These are phyloP conservation scores for Rhodotorula glutinis DNA, from an alignment of 1,284 basidiomycete genomes.

Conservation along the genomic window DNA sequence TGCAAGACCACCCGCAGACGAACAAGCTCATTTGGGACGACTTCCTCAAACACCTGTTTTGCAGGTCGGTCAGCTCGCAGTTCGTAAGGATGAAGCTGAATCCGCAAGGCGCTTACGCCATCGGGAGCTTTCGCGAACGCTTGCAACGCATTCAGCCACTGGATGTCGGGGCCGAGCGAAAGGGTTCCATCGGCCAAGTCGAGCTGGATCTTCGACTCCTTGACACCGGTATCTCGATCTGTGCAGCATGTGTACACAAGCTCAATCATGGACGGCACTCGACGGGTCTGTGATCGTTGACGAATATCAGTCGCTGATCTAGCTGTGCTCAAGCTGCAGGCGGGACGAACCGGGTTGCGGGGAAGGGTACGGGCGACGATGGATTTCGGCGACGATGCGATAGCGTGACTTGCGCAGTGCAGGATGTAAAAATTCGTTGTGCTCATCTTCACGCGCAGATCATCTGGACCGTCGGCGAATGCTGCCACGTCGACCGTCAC, in stretches of 20 bases:
- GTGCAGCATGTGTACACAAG: slow-evolving; percentile 65
- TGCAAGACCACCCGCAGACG: slow-evolving; percentile 62
- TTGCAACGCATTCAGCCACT: slow-evolving; percentile 64
- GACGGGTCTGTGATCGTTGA: slow-evolving; percentile 42
- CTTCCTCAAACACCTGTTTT: slow-evolving; percentile 78
- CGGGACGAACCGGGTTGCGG: too few relatives aligned
- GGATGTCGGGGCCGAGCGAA: slow-evolving; percentile 61
- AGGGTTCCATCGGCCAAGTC: slow-evolving; percentile 65
- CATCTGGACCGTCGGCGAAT: slow-evolving; percentile 48
- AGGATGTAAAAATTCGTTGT: slow-evolving; percentile 58
- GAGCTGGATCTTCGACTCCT: slow-evolving; percentile 72
- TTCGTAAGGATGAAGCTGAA: not conserved
- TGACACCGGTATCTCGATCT: slow-evolving; percentile 64
- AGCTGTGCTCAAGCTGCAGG: not conserved
- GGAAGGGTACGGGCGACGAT: too few relatives aligned
- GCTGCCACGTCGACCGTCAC: slow-evolving; percentile 63
- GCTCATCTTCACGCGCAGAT: slow-evolving; percentile 60
- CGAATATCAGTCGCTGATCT: not conserved
- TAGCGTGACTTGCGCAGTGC: too few relatives aligned
- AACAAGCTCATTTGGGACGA: slow-evolving; percentile 85
- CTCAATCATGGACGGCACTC: slow-evolving; percentile 54
- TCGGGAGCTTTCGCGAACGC: slow-evolving; percentile 71
- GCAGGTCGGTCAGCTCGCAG: not conserved
- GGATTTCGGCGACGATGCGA: too few relatives aligned
- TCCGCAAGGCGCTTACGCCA: slow-evolving; percentile 21